Base-by-base conservation (phyloP, 257 asterid species). In the Solanum chilense region DNA sequence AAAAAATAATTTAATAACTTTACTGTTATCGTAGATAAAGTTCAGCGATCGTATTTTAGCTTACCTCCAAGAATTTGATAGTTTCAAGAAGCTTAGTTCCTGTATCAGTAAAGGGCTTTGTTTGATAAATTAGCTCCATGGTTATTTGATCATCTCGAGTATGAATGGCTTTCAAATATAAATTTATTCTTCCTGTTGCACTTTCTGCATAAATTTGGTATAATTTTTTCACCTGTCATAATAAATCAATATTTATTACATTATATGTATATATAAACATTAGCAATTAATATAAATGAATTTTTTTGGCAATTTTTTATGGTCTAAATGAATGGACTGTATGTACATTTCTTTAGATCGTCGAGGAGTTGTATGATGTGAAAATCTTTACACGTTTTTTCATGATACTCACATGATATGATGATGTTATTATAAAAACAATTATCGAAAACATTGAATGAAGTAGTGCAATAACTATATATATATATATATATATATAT, bases 41-140 rank as follows among this genome's bases (percentile, higher is more conserved):
- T 37, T 74, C 0, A 74, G 82, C 0, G 52, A 74, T 37, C 31
- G 14, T 74, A 41, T 52, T n/a, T 52, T 14, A 31, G n/a, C 12
- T 42, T 81, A 81, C 85, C 85, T 81, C 85, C 82, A 93, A 86
- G 89, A 88, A 88, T 86, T 29, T 80, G 83, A 94, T 92, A 31
- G 89, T 91, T 7, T 90, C 87, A 42, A 93, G 88, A 83, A 94
- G 95, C 90, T 93, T 94, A 60, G 87, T 78, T 76, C 97, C 97
- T 8, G 94, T 90, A 66, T 89, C 92, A 39, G 93, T 88, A 75
- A 93, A 85, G 83, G 93, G 92, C 82, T 89, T 93, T 86, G 95
- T 92, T 88, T 89, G 92, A 8, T 91, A 85, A n/a, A 89, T 69
- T 29, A 93, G 86, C 35, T 92, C 94, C 86, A 75, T 60, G 29